Base-by-base conservation (phyloP, 176 grass and related monocot species). In the Phoenix dactylifera region DNA sequence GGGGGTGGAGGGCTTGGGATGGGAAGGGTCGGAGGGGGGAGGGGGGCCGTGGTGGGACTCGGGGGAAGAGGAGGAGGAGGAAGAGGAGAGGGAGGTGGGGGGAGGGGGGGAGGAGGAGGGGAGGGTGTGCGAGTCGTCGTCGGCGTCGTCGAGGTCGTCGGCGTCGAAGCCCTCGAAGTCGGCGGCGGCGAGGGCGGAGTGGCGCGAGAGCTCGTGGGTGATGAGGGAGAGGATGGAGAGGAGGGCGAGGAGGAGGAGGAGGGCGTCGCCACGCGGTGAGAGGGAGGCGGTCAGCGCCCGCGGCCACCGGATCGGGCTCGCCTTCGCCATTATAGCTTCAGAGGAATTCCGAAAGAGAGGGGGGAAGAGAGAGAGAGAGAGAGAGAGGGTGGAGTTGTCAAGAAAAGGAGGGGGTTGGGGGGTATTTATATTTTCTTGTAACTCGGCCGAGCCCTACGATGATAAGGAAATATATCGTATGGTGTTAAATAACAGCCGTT, bases 191-290 rank as follows among this genome's bases (percentile, higher is more conserved):
- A 86, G 84, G 69, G 92, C 84, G 56, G 87, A 83, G 55, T 89
- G 92, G 59, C 93, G 87, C 76, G 92, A 87, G 79, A 92, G 92
- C 44, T 98, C 79, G 49, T 87, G 79, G 16, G 88, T 74, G 53
- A 70, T 52, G 50, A 22, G 19, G 15, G 86, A 49, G 64, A 72
- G 74, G 60, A 80, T 58, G 50, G 92, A 69, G 58, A 86, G 49
- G 3, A 88, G 76, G n/a, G 80, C 50, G 7, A 91, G 18, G 20
- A 97, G 22, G 26, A 18, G 32, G 26, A 60, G 24, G 20, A 55
- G 26, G 28, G 58, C 70, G 10, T 44, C 35, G 1, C 35, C 35
- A 9, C 35, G 35, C 2, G 35, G 35, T 44, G 18, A 63, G 18
- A 26, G 44, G 51, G 70, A 89, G 9, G n/a, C 83, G 26, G 63